Percentiles rank a stretch among this genome's conserved stretches.
Evolutionary conservation across 2,329 filamentous ascomycete genomes (phyloP).

Genomic region (Pezicula rhizophila): DNA sequence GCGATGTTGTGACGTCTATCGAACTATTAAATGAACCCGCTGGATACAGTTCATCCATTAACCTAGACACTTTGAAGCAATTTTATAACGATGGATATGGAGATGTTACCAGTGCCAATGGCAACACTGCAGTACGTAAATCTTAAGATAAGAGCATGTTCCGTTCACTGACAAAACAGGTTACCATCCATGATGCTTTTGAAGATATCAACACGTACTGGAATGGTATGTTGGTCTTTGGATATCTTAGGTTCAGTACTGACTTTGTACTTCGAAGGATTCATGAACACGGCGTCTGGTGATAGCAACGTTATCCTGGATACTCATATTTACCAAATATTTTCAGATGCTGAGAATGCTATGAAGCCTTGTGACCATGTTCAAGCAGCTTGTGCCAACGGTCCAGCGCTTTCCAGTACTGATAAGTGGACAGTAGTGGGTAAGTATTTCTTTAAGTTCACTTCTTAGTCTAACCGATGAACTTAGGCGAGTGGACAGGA

Average conservation of each 20-base stretch:
- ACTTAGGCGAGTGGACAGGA: slow-evolving; percentile 36
- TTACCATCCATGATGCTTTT: slow-evolving; percentile 57
- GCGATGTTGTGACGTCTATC: slow-evolving; percentile 36
- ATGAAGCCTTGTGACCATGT: slow-evolving; percentile 35
- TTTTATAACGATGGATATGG: slow-evolving; percentile 48
- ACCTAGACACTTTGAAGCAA: slow-evolving; percentile 28
- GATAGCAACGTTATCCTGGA: slow-evolving; percentile 35
- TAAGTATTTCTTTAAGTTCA: too few species aligned
- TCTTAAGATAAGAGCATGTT: too few species aligned
- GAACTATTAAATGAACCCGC: slow-evolving; percentile 37
- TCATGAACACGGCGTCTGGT: slow-evolving; percentile 45
- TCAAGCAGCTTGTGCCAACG: slow-evolving; percentile 32
- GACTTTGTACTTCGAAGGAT: slow-evolving; percentile 24
- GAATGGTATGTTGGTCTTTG: slow-evolving; percentile 37
- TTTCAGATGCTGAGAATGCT: slow-evolving; percentile 28
- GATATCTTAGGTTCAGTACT: too few species aligned
- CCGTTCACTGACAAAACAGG: too few species aligned
- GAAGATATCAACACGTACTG: slow-evolving; percentile 42
- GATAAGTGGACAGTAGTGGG: slow-evolving; percentile 27
- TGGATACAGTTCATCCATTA: slow-evolving; percentile 25
- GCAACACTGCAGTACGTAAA: slow-evolving; percentile 30
- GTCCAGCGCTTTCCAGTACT: slow-evolving; percentile 25
- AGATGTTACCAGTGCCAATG: slow-evolving; percentile 37
- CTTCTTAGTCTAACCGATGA: too few species aligned
- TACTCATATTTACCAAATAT: slow-evolving; percentile 39